A percentile compares a stretch with the other conserved stretches of the same genome.
Conservation (phyloP, 2,329 filamentous ascomycete species). For the Fusarium graminum region DNA sequence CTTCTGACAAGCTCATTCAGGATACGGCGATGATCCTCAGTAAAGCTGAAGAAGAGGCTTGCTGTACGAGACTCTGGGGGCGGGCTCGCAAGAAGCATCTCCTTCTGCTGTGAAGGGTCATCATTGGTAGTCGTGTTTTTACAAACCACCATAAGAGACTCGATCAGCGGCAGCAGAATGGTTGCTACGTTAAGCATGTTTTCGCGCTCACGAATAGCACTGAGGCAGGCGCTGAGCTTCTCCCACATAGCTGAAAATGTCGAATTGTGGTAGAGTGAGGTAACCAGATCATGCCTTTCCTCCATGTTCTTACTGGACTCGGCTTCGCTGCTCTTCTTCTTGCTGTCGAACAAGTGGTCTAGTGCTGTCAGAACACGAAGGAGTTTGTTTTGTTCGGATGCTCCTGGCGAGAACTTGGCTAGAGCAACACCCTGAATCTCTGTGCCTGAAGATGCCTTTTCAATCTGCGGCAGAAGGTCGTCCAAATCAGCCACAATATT, state of each 20-base stretch:
- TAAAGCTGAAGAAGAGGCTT: constrained; percentile 95
- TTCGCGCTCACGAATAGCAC: constrained; percentile 88
- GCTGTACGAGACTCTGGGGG: constrained; percentile 84
- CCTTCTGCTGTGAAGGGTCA: constrained; percentile 69
- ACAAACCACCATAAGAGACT: constrained; percentile 98
- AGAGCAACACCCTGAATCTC: constrained; percentile 96
- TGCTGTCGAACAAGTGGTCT: constrained; percentile 93
- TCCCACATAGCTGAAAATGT: constrained; percentile 94
- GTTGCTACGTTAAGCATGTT: constrained; percentile 98
- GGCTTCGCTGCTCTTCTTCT: constrained; percentile 68
- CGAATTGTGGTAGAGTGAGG: constrained; percentile 88
- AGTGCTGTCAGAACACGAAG: constrained; percentile 92
- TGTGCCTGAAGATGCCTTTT: constrained; percentile 86
- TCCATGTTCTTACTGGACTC: constrained; percentile 66
- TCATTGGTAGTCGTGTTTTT: constrained; percentile 93
- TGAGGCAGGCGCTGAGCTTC: constrained; percentile 89
- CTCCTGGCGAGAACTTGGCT: constrained; percentile 94
- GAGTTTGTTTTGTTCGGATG: constrained; percentile 96
- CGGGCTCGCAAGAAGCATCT: constrained; percentile 80
- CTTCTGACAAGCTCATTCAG: constrained; percentile 97
- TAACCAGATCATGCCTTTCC: constrained; percentile 86
- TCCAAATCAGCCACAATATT: constrained; percentile 87
- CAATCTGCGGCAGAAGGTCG: constrained; percentile 86
- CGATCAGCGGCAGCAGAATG: constrained; percentile 92
- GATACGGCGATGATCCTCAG: constrained; percentile 96